Evolutionary conservation across 441 rosid species (phyloP), one percentile per base, ranked within the genome.

Genomic region (Adansonia madagascariensis): DNA sequence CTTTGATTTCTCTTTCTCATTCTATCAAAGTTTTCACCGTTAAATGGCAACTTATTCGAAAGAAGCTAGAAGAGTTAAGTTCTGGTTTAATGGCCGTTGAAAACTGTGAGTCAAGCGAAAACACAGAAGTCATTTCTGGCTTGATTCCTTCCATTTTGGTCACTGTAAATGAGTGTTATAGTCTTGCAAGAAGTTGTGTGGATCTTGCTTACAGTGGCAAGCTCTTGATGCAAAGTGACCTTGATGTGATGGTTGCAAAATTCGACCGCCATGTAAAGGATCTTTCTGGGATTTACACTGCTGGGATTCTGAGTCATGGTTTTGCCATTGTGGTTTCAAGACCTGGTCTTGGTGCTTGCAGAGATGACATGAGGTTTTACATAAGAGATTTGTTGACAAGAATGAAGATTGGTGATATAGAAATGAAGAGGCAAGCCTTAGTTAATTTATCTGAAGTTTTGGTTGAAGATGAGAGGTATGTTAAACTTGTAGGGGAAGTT

Each of bases 221-320:
- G 93, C 95, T 95, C n/a, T 82, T 94, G 87, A 95, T 95, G 98
- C 97, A 95, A 86, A 93, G 98, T 74, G 98, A 95, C 84, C 85
- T 95, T 76, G 98, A 95, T 75, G 84, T 89, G 8, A 75, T 92
- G 75, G 85, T 90, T 3, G 82, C 88, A 1, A 95, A 79, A 72
- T 83, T 94, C 57, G 97, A 90, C 57, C 67, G 74, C 0, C 89
- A 88, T 17, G 71, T 86, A 18, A 89, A 85, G 81, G 84, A 84
- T 65, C 86, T 95, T 22, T 82, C 91, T 50, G 90, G 86, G 84
- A 83, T 95, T 81, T 92, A 89, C 86, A 82, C 88, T 11, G 83
- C 91, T 27, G 94, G 92, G 77, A 82, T 90, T 77, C 78, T 91
- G 63, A 82, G 86, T 49, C 94, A 86, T 12, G 92, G 87, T 1